Percentiles rank a stretch among this genome's conserved stretches.
Evolutionary conservation across 306 rosid genomes (phyloP).

Genomic region (Trifolium pratense): DNA sequence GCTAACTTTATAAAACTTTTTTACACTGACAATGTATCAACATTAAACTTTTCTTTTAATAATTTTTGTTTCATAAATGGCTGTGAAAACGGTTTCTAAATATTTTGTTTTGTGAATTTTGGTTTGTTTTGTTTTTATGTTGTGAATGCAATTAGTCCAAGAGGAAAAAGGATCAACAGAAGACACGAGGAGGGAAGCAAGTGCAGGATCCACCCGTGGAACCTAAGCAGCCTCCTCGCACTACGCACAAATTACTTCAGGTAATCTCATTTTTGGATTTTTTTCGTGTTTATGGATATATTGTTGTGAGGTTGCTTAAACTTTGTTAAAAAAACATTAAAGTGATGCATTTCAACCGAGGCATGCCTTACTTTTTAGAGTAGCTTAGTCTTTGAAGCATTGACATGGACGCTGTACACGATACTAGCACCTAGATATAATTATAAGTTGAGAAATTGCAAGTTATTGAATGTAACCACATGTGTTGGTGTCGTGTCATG

Average conservation of each 20-base stretch:
- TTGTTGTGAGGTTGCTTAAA: slow-evolving; percentile 5
- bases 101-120: slow-evolving; percentile 33
- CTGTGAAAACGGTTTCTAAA: neutral
- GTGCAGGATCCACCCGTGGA: slow-evolving; percentile 51
- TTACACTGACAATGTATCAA: neutral
- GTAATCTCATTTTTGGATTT: slow-evolving; percentile 46
- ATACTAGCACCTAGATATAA: neutral
- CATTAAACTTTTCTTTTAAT: neutral
- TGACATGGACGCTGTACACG: neutral
- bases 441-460: too few species aligned
- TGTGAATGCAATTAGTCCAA: slow-evolving; percentile 54
- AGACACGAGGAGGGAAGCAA: slow-evolving; percentile 52
- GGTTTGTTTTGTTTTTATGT: neutral
- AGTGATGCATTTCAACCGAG: neutral
- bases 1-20: too few species aligned
- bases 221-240: slow-evolving; percentile 61
- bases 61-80: neutral
- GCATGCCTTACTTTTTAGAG: neutral
- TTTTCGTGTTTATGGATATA: slow-evolving; percentile 14
- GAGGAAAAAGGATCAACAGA: slow-evolving; percentile 60
- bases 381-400: neutral
- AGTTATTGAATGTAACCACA: neutral
- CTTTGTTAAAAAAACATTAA: neutral
- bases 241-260: slow-evolving; percentile 90
- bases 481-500: neutral